Evolutionary conservation across 2,329 filamentous ascomycete genomes (phyloP), one percentile per base, ranked within the genome.

Genomic region (Huntiella moniliformis): DNA sequence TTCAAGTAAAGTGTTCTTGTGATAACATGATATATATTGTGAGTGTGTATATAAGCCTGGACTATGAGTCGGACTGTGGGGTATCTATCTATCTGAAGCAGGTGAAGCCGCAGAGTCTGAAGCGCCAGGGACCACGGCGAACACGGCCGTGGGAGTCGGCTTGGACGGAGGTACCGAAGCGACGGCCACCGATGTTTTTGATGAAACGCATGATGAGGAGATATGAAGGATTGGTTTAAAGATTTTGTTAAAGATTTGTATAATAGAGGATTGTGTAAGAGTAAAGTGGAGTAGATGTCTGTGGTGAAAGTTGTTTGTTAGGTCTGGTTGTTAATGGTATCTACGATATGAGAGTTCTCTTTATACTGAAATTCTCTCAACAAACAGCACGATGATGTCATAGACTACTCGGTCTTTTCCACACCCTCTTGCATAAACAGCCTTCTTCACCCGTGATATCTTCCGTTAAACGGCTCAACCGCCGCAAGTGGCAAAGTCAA

Each of bases 131-230:
- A 2, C 68, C 68, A 8, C 65, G 63, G 42, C 61, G 65, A 5
- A 70, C 57, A 31, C 36, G 40, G 39, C 68, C 68, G 51, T 67
- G 57, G 8, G 60, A 61, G 54, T 47, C 61, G 15, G 63, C 65
- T 32, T 61, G 59, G 45, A 72, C 57, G 54, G 59, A 68, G 32
- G 68, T 70, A 51, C 68, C 68, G 51, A 70, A 64, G 53, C 67
- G 67, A 32, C 63, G 62, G 44, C 63, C 62, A 51, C 68, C 68
- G 51, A 71, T 45, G 42, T 57, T 56, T 53, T 67, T 70, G 45
- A 57, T 57, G 54, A 64, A 70, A 56, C 65, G 67, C 47, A 71
- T 56, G 48, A 62, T 65, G 67, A 70, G 71, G 22, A 1, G 10
- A 8, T 34, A 4, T 56, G 44, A 31, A 15, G 15, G 45, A 36